phyloP scores from a whole-genome alignment of 345 rosid genomes.

The Eucalyptus melliodora region DNA sequence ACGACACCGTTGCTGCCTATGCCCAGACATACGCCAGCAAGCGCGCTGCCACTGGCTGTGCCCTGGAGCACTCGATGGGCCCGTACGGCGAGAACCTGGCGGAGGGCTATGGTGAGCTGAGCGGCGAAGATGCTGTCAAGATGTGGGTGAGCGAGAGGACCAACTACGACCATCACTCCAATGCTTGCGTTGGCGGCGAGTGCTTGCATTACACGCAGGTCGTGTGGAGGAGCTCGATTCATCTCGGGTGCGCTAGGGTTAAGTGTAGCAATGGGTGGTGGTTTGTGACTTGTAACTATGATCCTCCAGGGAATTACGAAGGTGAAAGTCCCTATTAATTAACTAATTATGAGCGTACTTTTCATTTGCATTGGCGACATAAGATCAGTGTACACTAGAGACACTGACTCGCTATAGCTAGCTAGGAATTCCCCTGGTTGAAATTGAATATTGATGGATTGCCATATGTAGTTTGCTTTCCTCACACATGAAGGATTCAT shows the following conservation, averaged over 20 bases:
- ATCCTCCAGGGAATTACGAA: constrained; percentile 36
- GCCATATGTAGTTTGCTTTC: not conserved
- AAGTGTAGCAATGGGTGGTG: constrained; percentile 41
- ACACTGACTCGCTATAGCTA: not conserved
- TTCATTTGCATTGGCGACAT: not conserved
- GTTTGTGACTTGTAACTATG: constrained; percentile 53
- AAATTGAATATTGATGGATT: not conserved
- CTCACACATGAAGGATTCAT: not conserved
- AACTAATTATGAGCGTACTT: not conserved
- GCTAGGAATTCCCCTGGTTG: not conserved
- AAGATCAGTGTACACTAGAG: not conserved
- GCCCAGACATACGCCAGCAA: constrained; percentile 29
- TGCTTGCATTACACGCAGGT: constrained; percentile 61
- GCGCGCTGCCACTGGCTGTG: constrained; percentile 11
- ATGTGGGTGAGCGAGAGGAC: constrained; percentile 48
- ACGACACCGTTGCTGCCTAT: constrained; percentile 21
- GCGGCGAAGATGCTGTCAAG: constrained; percentile 23
- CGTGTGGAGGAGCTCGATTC: constrained; percentile 46
- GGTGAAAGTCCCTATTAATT: constrained; percentile 26
- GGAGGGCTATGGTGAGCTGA: constrained; percentile 15
- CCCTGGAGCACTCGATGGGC: constrained; percentile 41
- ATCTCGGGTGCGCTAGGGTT: constrained; percentile 62
- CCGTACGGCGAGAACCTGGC: constrained; percentile 67
- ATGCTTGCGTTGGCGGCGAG: constrained; percentile 21
- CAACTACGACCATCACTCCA: constrained; percentile 30